Percentiles rank a stretch among this genome's conserved stretches.
phyloP scores from a whole-genome alignment of 2,329 filamentous ascomycete genomes.

The Venturia oleaginea region DNA sequence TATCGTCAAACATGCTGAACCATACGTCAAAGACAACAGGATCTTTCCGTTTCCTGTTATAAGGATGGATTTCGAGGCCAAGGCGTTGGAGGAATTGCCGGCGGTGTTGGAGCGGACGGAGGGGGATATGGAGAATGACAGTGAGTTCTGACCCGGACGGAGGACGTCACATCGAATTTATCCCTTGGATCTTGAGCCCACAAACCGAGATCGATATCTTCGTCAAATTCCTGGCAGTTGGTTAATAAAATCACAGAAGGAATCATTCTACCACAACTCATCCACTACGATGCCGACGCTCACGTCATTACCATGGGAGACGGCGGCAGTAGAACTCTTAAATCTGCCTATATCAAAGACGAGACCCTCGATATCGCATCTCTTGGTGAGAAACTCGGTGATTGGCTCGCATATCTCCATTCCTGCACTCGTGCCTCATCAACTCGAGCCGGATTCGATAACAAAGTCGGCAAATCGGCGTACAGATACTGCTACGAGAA shows the following conservation, averaged over 20 bases:
- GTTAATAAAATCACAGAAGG: background rate
- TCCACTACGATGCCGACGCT: constrained; percentile 20
- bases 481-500: constrained; percentile 26
- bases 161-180: too few relatives aligned
- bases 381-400: constrained; percentile 22
- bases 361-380: constrained; percentile 17
- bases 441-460: constrained; percentile 20
- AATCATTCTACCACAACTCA: constrained; percentile 14
- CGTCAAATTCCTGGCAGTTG: background rate
- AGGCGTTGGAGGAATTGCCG: constrained; percentile 19
- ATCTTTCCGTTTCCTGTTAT: constrained; percentile 21
- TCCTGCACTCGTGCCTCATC: constrained; percentile 6
- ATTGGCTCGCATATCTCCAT: constrained; percentile 28
- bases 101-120: constrained; percentile 12
- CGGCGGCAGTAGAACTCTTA: constrained; percentile 24
- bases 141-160: background rate
- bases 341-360: constrained; percentile 22
- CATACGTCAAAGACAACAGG: constrained; percentile 21
- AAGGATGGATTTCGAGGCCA: constrained; percentile 29
- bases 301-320: constrained; percentile 26
- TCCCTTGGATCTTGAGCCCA: too few relatives aligned
- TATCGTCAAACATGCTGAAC: constrained; percentile 29
- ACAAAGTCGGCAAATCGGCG: constrained; percentile 21
- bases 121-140: background rate
- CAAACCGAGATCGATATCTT: background rate